Conservation (phyloP, 2,329 filamentous ascomycete species). For the Colletotrichum gigasporum region DNA sequence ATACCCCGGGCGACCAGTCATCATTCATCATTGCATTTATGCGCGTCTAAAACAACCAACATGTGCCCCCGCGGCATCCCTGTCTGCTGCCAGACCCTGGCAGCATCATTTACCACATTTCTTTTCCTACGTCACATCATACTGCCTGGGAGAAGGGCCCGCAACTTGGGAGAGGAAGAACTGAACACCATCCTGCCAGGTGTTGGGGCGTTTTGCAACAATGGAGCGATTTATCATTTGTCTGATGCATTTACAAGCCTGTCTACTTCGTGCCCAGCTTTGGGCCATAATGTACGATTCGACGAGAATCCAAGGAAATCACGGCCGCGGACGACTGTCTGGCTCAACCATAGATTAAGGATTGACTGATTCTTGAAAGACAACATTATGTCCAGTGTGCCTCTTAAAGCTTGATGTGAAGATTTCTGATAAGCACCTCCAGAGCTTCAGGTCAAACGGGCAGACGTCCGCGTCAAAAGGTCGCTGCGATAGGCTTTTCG, state of each 20-base stretch:
- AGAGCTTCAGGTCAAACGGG: too few species aligned
- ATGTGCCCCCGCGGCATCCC: not conserved
- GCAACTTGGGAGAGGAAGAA: not conserved
- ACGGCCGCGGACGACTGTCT: not conserved
- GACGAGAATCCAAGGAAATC: constrained; percentile 11
- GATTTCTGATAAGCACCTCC: too few species aligned
- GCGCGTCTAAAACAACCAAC: not conserved
- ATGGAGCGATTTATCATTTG: constrained; percentile 20
- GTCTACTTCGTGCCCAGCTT: not conserved
- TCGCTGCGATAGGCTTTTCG: too few species aligned
- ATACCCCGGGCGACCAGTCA: constrained; percentile 15
- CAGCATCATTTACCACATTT: not conserved
- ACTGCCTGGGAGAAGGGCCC: not conserved
- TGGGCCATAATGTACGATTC: constrained; percentile 24
- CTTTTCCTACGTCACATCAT: not conserved
- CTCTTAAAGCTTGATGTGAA: too few species aligned
- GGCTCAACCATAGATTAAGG: not conserved
- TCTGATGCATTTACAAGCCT: constrained; percentile 12
- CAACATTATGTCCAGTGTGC: too few species aligned
- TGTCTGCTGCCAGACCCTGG: not conserved
- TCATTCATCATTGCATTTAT: not conserved
- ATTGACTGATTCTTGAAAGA: not conserved
- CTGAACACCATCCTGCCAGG: constrained; percentile 6
- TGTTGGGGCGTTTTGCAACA: constrained; percentile 23
- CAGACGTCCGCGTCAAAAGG: too few species aligned